Base-by-base conservation (phyloP, 495 filamentous ascomycete genomes). In the Stereocaulon alpinum region DNA sequence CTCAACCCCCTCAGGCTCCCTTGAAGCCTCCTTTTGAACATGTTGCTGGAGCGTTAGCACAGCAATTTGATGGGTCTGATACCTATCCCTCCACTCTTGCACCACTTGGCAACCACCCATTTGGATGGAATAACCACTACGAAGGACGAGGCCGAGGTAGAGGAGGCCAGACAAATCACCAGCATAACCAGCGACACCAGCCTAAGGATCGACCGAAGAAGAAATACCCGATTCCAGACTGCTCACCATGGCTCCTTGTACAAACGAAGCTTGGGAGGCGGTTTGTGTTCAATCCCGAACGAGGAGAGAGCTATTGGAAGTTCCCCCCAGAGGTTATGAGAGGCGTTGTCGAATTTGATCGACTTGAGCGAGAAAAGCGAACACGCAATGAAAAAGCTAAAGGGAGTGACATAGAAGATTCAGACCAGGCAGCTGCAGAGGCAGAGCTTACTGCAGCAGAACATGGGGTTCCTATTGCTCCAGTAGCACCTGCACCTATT, bases 301-400 rank as follows among this genome's bases (percentile, higher is more conserved):
- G 86, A 49, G 86, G 90, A 30, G 83, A 89, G 63, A 96, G 91
- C 69, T 88, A 91, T 72, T 98, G 93, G 93, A 87, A 85, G 63
- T 86, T 95, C 59, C 92, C 93, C 3, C 78, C 85, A 51, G 84
- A 94, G 65, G 79, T 98, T 10, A 81, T 89, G 77, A 83, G 84
- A 65, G 89, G 80, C 4, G 87, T 96, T 18, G 71, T 87, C 4
- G 86, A 90, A 59, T 80, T 86, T 51, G 90, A 86, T 62, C 73
- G 71, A 18, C 60, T 72, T 42, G 78, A 85, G 60, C 71, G 76
- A 79, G 66, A 74, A 69, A 61, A 76, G 73, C 60, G 64, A 42
- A 65, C 40, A 40, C 70, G 79, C 67, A 70, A 65, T 60, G 73
- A 72, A 61, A 71, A 72, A 17, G 71, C 72, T 6, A 64, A 68